Evolutionary conservation across 352 stramenopile genomes (phyloP).

Genomic region (Phytophthora rubi): DNA sequence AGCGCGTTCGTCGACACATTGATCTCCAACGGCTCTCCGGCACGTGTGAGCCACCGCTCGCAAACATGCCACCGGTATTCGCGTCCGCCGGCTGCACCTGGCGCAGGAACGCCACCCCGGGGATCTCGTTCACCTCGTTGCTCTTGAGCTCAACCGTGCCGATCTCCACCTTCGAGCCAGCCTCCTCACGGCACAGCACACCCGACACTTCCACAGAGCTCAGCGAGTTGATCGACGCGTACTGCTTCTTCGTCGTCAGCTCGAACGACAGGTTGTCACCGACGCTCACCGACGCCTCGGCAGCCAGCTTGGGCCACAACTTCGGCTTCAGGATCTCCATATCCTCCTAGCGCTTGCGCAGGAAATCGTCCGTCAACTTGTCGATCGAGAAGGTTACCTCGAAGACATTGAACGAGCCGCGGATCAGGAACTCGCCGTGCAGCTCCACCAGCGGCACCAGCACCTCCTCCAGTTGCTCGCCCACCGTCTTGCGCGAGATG

Average conservation of each 20-base stretch:
- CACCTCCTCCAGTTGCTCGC: conserved; percentile 57
- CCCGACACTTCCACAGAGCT: conserved; percentile 58
- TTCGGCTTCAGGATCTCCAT: conserved; percentile 70
- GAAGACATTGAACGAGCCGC: conserved; percentile 79
- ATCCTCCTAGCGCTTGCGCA: conserved; percentile 41
- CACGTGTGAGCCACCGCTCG: conserved; percentile 70
- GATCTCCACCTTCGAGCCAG: conserved; percentile 42
- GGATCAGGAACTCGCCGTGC: conserved; percentile 86
- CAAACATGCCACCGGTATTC: conserved; percentile 39
- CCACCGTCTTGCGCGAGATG: conserved; percentile 70
- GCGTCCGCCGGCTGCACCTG: conserved; percentile 39
- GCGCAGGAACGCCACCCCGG: conserved; percentile 52
- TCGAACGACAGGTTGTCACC: conserved; percentile 64
- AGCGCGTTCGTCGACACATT: conserved; percentile 66
- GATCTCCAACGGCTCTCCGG: conserved; percentile 76
- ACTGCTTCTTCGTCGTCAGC: conserved; percentile 62
- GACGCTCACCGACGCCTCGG: conserved; percentile 34
- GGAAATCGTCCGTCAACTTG: conserved; percentile 50
- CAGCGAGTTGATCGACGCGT: conserved; percentile 46
- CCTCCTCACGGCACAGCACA: conserved; percentile 46
- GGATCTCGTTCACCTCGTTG: conserved; percentile 50
- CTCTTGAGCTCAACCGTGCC: conserved; percentile 46
- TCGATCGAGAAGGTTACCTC: conserved; percentile 72
- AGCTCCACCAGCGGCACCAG: conserved; percentile 77
- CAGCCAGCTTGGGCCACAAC: conserved; percentile 58